Base-by-base conservation (phyloP, 139 green algal species). In the Dunaliella primolecta region DNA sequence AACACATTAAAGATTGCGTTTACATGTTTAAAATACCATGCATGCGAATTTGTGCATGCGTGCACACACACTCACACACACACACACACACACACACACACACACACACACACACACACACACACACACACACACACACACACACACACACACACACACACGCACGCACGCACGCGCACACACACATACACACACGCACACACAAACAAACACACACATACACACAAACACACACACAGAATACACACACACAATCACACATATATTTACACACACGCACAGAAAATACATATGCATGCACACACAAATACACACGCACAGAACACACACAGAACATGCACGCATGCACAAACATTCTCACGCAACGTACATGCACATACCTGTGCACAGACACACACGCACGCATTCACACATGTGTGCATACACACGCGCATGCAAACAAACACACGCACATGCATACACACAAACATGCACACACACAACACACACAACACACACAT, bases 51-150 rank as follows among this genome's bases (percentile, higher is more conserved):
- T n/a, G n/a, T n/a, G n/a, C n/a, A n/a, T n/a, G n/a, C n/a, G n/a
- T n/a, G n/a, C 46, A 64, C 46, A 64, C 46, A 56, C 34, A 30
- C 20, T 29, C 11, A 29, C 34, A 31, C 21, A 70, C 35, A 55
- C 75, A 36, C 75, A 36, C 30, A 36, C 75, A 36, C 75, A 80
- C 75, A 36, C 75, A 80, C n/a, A 36, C 75, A 80, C n/a, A 80
- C 75, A 36, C 75, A n/a, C 75, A 25, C 11, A 30, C 46, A 81
- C 29, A 30, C 27, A 20, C 29, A 20, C 1, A 64, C 46, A 64
- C 46, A 64, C 46, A 64, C 46, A 64, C 46, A 64, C 46, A 64
- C 46, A 64, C 46, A 64, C 71, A 77, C 29, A 32, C 2, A 77
- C 71, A 77, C 29, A 32, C 25, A 35, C 11, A 21, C 20, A 32